Evolutionary conservation across 768 basidiomycete species (phyloP), one percentile per base, ranked within the genome.

Genomic region (Auricularia sp.): DNA sequence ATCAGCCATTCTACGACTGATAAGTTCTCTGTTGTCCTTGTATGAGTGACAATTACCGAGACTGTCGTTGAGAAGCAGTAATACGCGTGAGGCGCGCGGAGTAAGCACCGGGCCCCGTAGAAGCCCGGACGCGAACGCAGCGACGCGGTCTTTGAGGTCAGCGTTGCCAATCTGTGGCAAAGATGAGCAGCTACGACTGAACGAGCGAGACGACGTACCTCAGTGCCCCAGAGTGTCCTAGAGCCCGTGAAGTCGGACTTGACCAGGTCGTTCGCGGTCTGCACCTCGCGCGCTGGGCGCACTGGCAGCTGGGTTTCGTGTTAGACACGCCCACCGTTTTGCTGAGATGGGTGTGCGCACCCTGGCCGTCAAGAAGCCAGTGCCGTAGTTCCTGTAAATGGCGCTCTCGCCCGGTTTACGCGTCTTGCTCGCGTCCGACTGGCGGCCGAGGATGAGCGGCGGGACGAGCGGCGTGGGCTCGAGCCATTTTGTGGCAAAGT

Each of bases 381-480:
- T 92, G 14, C 89, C 84, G 79, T 94, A 97, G 77, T 91, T 93
- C 70, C 95, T 84, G 74, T 95, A 96, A 16, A 94, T 79, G 0
- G 92, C 91, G 70, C 91, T 94, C 77, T 95, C 90, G 7, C 83
- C 80, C 13, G 88, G 81, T 71, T 91, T 87, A 63, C 94, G 80
- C 3, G 94, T 91, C 62, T 87, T 81, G 13, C 86, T 87, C 34
- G 89, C 88, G 73, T 97, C 95, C 69, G 92, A 92, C 80, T 98
- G 94, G 62, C 93, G 80, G 6, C 94, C 94, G 1, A 98, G 82
- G 8, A 96, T 81, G 68, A 98, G 89, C n/a, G 94, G 94, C 71
- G 97, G 94, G 0, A 95, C 93, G 54, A 95, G 83, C 45, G 68
- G 62, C 37, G 61, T 51, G 35, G 69, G 65, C 47, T 64, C 18